Base-by-base conservation (phyloP, 805 yeast species). In the Wickerhamomyces mucosus region DNA sequence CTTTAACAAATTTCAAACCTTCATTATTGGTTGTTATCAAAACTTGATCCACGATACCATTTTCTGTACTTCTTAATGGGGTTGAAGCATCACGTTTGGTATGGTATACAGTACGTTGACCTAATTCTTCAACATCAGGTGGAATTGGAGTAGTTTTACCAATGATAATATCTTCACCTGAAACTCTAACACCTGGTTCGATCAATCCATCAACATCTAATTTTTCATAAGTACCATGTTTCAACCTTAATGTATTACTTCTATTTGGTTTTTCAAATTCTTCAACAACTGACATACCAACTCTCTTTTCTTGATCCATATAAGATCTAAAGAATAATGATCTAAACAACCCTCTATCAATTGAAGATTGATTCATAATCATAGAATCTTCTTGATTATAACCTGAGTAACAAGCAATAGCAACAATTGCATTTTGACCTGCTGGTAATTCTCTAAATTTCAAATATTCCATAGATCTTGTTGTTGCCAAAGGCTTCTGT, bases 321-420 rank as follows among this genome's bases (percentile, higher is more conserved):
- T 92, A 92, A 2, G 97, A 84, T 58, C 98, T 73, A 69, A 88
- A 92, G 64, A 89, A 92, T 53, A 92, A 68, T 9, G 96, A 86
- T 61, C 99, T 70, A 69, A 92, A 92, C 49, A 92, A 65, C 35
- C 98, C 98, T 52, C 97, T 71, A 59, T 92, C 98, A 54, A 92
- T 92, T 22, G 95, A 83, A 9, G 95, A 80, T 66, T 92, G 98
- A 59, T 92, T 92, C 98, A 92, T 92, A 65, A 92, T 92, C 92
- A 92, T 85, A 26, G 98, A 92, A 80, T 92, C 98, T 80, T 92
- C 98, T 69, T 92, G 98, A 61, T 92, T 92, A 62, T 92, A 92
- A 53, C 98, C 98, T 26, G 95, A 83, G 62, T 92, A 92, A 72
- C 98, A 92, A 27, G 94, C 75, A 69, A 92, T 92, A 18, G 98